Evolutionary conservation across 2,329 filamentous ascomycete species (phyloP).

Genomic region (Orbilia ellipsospora): DNA sequence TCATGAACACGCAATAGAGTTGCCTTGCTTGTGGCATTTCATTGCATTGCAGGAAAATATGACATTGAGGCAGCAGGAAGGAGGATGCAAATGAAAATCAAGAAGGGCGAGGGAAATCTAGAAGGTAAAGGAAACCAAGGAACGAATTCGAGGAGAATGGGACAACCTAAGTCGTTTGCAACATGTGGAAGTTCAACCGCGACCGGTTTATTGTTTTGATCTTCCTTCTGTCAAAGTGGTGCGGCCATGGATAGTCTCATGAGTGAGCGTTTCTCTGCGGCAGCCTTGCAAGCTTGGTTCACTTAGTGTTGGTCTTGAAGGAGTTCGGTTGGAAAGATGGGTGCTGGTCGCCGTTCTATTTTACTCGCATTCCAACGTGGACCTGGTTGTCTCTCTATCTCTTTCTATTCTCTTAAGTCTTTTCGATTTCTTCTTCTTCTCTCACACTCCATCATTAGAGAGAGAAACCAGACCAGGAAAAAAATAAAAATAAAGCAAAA

Average conservation of each 20-base stretch:
- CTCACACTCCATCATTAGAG: slow-evolving; percentile 12
- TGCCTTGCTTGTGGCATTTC: slow-evolving; percentile 33
- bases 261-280: not conserved
- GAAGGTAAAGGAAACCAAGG: slow-evolving; percentile 20
- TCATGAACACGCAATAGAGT: slow-evolving; percentile 23
- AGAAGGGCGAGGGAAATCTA: not conserved
- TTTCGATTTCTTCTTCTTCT: slow-evolving; percentile 12
- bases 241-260: slow-evolving; percentile 10
- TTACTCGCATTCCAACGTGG: slow-evolving; percentile 44
- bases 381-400: slow-evolving; percentile 3
- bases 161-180: not conserved
- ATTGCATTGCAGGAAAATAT: not conserved
- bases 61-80: not conserved
- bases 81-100: not conserved
- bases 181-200: too few relatives aligned
- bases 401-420: slow-evolving; percentile 19
- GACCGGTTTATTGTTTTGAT: too few relatives aligned
- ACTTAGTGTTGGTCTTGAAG: slow-evolving; percentile 25
- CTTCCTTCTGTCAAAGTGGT: too few relatives aligned
- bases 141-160: slow-evolving; percentile 4
- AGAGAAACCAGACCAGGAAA: not conserved
- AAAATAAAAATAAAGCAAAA: not conserved
- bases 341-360: slow-evolving; percentile 38
- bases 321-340: slow-evolving; percentile 30
- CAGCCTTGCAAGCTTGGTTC: slow-evolving; percentile 23